phyloP scores from a whole-genome alignment of 2,329 filamentous ascomycete genomes.

The Xylariaceae sp. region DNA sequence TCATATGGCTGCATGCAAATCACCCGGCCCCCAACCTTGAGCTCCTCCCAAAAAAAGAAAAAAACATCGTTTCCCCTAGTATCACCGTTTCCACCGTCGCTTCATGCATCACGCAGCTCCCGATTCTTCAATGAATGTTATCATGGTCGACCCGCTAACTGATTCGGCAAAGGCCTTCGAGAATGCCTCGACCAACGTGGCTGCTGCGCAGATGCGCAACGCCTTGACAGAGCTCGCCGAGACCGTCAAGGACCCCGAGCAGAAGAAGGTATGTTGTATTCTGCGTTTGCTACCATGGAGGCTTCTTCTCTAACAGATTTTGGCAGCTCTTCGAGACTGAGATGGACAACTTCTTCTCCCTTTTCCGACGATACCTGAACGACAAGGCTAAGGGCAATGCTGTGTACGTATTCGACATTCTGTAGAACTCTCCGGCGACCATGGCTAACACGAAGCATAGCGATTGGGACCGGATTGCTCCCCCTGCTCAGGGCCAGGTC shows the following conservation, averaged over 20 bases:
- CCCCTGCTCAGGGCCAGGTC: conserved; percentile 88
- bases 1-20: neutral
- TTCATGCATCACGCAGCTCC: neutral
- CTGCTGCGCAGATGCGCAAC: conserved; percentile 98
- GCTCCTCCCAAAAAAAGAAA: neutral
- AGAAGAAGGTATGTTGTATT: conserved; percentile 66
- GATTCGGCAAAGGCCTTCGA: conserved; percentile 75
- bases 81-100: neutral
- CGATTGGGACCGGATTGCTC: conserved; percentile 94
- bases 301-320: conserved; percentile 3
- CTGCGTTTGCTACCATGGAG: neutral
- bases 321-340: conserved; percentile 87
- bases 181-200: conserved; percentile 97
- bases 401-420: conserved; percentile 50
- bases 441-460: conserved; percentile 40
- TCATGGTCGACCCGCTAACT: conserved; percentile 32
- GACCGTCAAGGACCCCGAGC: conserved; percentile 72
- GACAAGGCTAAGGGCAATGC: conserved; percentile 98
- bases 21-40: neutral
- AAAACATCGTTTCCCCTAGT: neutral
- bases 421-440: neutral
- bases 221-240: conserved; percentile 87
- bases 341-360: conserved; percentile 99
- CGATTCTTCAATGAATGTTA: neutral
- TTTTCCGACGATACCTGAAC: conserved; percentile 97